Conservation (phyloP, 805 yeast genomes). For the Cyberlindnera americana region DNA sequence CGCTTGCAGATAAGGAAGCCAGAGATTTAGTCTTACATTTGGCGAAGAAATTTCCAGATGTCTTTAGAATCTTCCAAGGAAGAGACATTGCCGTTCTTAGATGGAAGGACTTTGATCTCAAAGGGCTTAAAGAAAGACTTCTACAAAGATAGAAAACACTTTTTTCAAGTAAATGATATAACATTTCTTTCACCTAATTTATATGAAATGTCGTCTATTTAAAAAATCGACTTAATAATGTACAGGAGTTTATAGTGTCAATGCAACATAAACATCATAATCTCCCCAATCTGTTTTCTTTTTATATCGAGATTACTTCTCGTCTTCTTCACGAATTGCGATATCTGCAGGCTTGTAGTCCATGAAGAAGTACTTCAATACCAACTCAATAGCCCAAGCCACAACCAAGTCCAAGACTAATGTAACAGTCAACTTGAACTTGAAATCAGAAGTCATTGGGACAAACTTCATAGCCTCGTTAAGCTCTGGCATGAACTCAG, state of each 20-base stretch:
- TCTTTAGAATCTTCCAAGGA: constrained; percentile 19
- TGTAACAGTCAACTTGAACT: constrained; percentile 67
- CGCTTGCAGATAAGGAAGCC: constrained; percentile 22
- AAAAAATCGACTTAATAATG: not conserved
- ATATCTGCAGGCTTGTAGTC: constrained; percentile 92
- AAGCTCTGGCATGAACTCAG: constrained; percentile 92
- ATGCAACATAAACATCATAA: too few species aligned
- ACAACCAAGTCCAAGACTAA: constrained; percentile 74
- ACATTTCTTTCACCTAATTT: too few species aligned
- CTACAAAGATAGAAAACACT: too few species aligned
- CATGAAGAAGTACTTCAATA: constrained; percentile 82
- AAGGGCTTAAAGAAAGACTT: constrained; percentile 11
- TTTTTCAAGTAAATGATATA: too few species aligned
- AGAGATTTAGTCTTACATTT: constrained; percentile 18
- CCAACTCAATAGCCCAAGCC: constrained; percentile 73
- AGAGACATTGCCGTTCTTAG: constrained; percentile 16
- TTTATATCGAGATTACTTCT: too few species aligned
- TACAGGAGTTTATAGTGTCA: not conserved
- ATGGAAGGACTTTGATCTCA: constrained; percentile 25
- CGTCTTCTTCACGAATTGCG: constrained; percentile 41
- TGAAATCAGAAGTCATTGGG: constrained; percentile 73
- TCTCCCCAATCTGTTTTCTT: too few species aligned
- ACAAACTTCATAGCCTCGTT: constrained; percentile 92
- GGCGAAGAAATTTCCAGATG: constrained; percentile 18
- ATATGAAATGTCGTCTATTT: not conserved